Evolutionary conservation across 2,329 filamentous ascomycete species (phyloP).

Genomic region (Neonectria coccinea): DNA sequence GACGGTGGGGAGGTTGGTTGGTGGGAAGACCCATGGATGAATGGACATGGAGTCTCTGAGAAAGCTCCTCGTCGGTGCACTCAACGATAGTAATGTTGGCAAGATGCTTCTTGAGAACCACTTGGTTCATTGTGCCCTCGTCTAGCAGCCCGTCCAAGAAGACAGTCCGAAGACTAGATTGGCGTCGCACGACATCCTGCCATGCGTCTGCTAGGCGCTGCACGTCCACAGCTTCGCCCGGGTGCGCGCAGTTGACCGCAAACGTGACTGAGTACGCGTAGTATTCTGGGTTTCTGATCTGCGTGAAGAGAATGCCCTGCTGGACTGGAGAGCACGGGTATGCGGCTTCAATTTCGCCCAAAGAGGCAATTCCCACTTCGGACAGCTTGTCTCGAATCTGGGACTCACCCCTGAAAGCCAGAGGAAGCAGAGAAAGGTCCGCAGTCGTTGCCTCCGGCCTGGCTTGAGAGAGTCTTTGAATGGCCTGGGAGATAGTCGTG

Average conservation of each 20-base stretch:
- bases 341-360: slow-evolving; percentile 30
- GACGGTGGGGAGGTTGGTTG: slow-evolving; percentile 27
- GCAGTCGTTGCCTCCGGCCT: neutral
- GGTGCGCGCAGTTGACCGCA: neutral
- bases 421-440: slow-evolving; percentile 27
- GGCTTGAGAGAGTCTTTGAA: neutral
- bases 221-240: neutral
- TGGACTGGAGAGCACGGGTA: slow-evolving; percentile 42
- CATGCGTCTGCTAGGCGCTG: slow-evolving; percentile 34
- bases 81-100: slow-evolving; percentile 3
- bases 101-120: slow-evolving; percentile 33
- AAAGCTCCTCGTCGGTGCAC: slow-evolving; percentile 7
- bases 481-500: neutral
- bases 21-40: slow-evolving; percentile 4
- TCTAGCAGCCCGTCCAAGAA: slow-evolving; percentile 33
- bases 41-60: neutral
- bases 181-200: slow-evolving; percentile 33
- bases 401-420: slow-evolving; percentile 3
- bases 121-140: slow-evolving; percentile 30
- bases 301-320: slow-evolving; percentile 38
- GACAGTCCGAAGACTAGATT: slow-evolving; percentile 41
- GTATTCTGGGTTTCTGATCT: slow-evolving; percentile 31
- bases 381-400: slow-evolving; percentile 5
- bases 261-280: slow-evolving; percentile 42
- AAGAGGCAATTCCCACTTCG: neutral